Evolutionary conservation across 1,284 basidiomycete genomes (phyloP).

Genomic region (Kwoniella shivajii): DNA sequence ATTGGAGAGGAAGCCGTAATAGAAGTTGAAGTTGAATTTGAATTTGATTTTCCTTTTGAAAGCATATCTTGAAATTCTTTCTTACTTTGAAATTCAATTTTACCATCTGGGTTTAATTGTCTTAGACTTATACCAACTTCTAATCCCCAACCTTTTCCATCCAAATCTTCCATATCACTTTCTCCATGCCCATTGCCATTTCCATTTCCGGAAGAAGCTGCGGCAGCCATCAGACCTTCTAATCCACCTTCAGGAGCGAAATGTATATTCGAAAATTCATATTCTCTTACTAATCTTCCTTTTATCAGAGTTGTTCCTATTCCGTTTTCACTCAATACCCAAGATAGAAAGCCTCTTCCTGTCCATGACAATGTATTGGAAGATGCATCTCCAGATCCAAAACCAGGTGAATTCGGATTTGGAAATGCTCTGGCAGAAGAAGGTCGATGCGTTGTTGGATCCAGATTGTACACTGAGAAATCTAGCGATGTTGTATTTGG

Average conservation of each 20-base stretch:
- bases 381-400: neutral
- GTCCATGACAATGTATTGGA: conserved; percentile 29
- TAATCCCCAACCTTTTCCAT: conserved; percentile 49
- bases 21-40: neutral
- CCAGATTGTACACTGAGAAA: conserved; percentile 51
- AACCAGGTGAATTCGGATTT: neutral
- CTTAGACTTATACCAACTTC: conserved; percentile 45
- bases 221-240: conserved; percentile 47
- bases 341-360: conserved; percentile 49
- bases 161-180: conserved; percentile 36
- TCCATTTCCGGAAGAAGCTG: conserved; percentile 5
- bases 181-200: too few species aligned
- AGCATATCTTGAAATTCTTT: conserved; percentile 46
- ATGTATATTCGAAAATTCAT: conserved; percentile 39
- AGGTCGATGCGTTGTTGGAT: conserved; percentile 25
- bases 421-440: conserved; percentile 20
- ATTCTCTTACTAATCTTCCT: conserved; percentile 41
- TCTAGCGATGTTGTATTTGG: conserved; percentile 40
- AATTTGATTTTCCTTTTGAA: conserved; percentile 8
- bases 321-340: conserved; percentile 38
- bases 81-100: conserved; percentile 37
- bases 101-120: conserved; percentile 45
- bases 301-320: conserved; percentile 37
- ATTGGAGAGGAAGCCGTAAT: neutral
- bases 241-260: conserved; percentile 42